Conservation (phyloP, 768 basidiomycete genomes). For the Amanita muscaria region DNA sequence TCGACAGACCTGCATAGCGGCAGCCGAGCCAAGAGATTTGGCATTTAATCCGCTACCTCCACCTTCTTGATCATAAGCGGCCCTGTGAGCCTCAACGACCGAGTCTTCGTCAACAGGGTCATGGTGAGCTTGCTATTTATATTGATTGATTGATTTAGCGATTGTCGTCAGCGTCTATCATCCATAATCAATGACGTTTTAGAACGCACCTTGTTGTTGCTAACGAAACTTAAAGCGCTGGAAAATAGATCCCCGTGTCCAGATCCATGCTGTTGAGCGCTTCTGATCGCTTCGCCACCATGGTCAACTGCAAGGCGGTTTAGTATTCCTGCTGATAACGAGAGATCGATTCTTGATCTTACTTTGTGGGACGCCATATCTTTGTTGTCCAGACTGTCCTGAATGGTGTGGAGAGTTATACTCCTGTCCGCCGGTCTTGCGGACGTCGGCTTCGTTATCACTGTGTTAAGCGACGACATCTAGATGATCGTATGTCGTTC, state of each 20-base stretch:
- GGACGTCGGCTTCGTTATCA: constrained; percentile 28
- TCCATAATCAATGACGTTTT: not conserved
- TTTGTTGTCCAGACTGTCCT: constrained; percentile 16
- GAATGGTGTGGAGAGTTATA: constrained; percentile 50
- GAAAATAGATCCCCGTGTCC: constrained; percentile 52
- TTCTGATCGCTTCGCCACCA: constrained; percentile 48
- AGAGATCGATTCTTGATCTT: constrained; percentile 10
- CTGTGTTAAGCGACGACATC: constrained; percentile 14
- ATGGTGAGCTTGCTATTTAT: constrained; percentile 37
- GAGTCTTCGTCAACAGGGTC: constrained; percentile 60
- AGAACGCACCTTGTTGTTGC: constrained; percentile 39
- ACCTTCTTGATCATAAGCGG: constrained; percentile 50
- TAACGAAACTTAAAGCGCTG: constrained; percentile 43
- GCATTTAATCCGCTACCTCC: constrained; percentile 49
- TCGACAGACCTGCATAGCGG: constrained; percentile 74
- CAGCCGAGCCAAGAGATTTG: constrained; percentile 62
- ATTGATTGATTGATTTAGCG: too few relatives aligned
- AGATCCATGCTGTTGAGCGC: constrained; percentile 46
- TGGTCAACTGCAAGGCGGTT: constrained; percentile 44
- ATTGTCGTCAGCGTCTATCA: too few relatives aligned
- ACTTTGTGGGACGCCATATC: constrained; percentile 22
- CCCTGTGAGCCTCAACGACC: constrained; percentile 49
- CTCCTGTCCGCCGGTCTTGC: constrained; percentile 56
- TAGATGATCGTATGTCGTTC: too few relatives aligned
- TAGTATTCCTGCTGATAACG: not conserved